These are phyloP conservation scores for Populus alba DNA, from an alignment of 345 rosid genomes.

Conservation along the genomic window DNA sequence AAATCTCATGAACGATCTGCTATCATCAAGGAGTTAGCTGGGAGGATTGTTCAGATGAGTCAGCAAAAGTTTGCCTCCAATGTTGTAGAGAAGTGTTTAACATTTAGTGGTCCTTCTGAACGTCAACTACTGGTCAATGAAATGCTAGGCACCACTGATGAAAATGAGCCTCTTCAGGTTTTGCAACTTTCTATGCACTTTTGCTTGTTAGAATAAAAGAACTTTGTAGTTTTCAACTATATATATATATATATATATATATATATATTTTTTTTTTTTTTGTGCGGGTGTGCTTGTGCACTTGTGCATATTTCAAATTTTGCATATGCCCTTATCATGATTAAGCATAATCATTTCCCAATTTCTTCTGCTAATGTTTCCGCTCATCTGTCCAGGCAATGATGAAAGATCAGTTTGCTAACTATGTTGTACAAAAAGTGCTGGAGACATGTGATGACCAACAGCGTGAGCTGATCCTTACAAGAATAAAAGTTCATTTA, in stretches of 20 bases:
- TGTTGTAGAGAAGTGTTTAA: constrained; percentile 86
- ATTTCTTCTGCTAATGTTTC: neutral
- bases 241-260: neutral
- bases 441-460: constrained; percentile 78
- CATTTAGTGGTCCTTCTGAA: constrained; percentile 74
- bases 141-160: constrained; percentile 95
- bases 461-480: constrained; percentile 65
- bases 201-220: constrained; percentile 72
- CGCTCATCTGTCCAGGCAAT: constrained; percentile 44
- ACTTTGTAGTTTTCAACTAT: constrained; percentile 29
- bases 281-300: neutral
- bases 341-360: neutral
- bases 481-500: constrained; percentile 69
- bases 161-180: constrained; percentile 99
- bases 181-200: constrained; percentile 48
- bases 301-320: neutral
- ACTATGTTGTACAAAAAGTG: constrained; percentile 84
- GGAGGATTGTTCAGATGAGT: constrained; percentile 91
- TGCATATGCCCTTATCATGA: neutral
- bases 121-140: constrained; percentile 75
- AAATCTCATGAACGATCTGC: constrained; percentile 79
- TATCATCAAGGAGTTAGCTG: constrained; percentile 68
- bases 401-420: constrained; percentile 93
- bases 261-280: too few species aligned
- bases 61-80: constrained; percentile 98